Evolutionary conservation across 1,139 yeast species (phyloP), one percentile per base, ranked within the genome.

Genomic region (Wickerhamiella infanticola): DNA sequence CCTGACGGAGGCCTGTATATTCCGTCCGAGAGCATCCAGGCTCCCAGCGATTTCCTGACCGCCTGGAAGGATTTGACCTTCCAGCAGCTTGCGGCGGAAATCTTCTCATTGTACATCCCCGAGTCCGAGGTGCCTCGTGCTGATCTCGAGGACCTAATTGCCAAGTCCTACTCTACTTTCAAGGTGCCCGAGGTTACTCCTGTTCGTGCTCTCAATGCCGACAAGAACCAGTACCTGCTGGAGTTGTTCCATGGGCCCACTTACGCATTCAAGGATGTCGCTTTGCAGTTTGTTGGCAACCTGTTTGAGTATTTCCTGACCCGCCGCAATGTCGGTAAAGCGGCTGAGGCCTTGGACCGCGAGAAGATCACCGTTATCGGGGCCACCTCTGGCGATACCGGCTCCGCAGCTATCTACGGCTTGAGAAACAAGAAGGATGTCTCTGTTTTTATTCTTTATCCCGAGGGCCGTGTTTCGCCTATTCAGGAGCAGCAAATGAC

Each of bases 211-310:
- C 72, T 86, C 43, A 74, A 74, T 56, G 63, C 70, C 47, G 69
- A 69, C 46, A 70, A 75, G 47, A 72, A 77, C 50, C 69, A 90
- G 50, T 81, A 84, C 62, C 68, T 90, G 50, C 72, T 90, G 59
- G 99, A 90, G 65, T 71, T 90, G 50, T 90, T 90, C 77, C 99
- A 90, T 60, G 99, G 99, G 39, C 99, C 99, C 52, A 90, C 99
- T 3, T 90, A 90, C 61, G 99, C 99, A 8, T 90, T 90, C 71
- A 90, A 90, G 66, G 99, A 90, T 63, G 98, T 90, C 53, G 99
- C 99, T 3, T 73, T 90, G 59, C 99, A 90, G 64, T 88, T 90
- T 64, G 94, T 90, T 38, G 99, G 99, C 55, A 90, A 90, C 68
- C 72, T 90, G 55, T 90, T 90, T 63, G 98, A 90, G 65, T 90